Evolutionary conservation across 2,329 filamentous ascomycete genomes (phyloP).

Genomic region (Cordyceps javanica): DNA sequence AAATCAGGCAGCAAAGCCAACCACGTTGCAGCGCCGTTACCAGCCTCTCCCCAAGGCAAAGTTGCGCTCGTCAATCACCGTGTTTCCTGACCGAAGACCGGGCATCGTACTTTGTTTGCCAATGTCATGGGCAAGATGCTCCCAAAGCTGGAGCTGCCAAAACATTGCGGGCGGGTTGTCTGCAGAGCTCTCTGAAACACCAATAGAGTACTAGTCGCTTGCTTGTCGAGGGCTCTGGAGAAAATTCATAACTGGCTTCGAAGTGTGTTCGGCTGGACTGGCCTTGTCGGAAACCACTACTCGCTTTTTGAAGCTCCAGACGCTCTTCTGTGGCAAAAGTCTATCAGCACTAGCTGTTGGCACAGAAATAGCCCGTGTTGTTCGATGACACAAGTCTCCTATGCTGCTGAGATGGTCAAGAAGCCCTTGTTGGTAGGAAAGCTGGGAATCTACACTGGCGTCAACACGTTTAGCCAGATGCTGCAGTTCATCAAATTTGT

Average conservation of each 20-base stretch:
- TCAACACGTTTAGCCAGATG: background rate
- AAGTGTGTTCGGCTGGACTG: slow-evolving; percentile 21
- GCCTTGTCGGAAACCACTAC: slow-evolving; percentile 17
- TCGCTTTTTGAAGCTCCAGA: slow-evolving; percentile 44
- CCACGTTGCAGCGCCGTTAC: background rate
- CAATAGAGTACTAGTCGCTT: background rate
- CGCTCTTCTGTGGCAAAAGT: slow-evolving; percentile 43
- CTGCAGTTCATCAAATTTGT: background rate
- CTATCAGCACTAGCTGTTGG: slow-evolving; percentile 50
- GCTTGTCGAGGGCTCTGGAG: background rate
- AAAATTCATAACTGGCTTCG: slow-evolving; percentile 18
- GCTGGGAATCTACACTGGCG: background rate
- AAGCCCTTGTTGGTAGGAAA: slow-evolving; percentile 34
- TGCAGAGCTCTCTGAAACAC: background rate
- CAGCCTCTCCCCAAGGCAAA: slow-evolving; percentile 20
- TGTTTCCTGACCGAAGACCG: slow-evolving; percentile 30
- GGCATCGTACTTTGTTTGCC: slow-evolving; percentile 29
- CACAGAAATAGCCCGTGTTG: slow-evolving; percentile 42
- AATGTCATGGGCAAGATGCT: slow-evolving; percentile 31
- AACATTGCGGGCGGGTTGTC: slow-evolving; percentile 19
- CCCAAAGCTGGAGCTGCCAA: slow-evolving; percentile 31
- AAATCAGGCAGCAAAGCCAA: background rate
- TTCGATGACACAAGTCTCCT: slow-evolving; percentile 43
- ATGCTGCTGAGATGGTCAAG: slow-evolving; percentile 43
- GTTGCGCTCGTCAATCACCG: slow-evolving; percentile 33